Evolutionary conservation across 495 filamentous ascomycete species (phyloP).

Genomic region (Penicillium desertorum): DNA sequence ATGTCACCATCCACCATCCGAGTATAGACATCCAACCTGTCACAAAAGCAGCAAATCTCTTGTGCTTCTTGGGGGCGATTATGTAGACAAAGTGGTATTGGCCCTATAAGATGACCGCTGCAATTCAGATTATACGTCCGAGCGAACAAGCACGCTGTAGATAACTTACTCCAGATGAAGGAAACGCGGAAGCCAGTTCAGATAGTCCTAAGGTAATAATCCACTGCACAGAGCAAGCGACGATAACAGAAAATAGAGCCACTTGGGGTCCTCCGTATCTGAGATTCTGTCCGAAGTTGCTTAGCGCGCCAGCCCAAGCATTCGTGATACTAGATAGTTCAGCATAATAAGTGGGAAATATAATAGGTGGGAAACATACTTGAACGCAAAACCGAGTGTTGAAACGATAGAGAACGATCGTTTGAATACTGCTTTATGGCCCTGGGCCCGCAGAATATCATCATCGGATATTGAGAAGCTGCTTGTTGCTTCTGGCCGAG

Average conservation of each 20-base stretch:
- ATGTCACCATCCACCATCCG: constrained; percentile 40
- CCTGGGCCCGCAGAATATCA: constrained; percentile 35
- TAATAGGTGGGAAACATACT: neutral
- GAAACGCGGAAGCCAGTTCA: neutral
- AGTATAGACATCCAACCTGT: constrained; percentile 39
- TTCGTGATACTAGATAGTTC: constrained; percentile 27
- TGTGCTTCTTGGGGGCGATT: constrained; percentile 22
- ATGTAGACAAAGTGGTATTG: constrained; percentile 39
- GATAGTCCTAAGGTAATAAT: neutral
- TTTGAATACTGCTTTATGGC: constrained; percentile 30
- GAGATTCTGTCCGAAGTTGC: neutral
- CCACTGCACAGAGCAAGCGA: neutral
- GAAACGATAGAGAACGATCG: constrained; percentile 34
- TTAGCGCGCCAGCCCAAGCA: constrained; percentile 33
- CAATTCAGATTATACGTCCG: neutral
- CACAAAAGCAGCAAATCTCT: constrained; percentile 26
- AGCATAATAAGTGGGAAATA: neutral
- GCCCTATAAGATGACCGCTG: constrained; percentile 3
- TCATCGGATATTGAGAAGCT: constrained; percentile 13
- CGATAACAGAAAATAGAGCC: neutral
- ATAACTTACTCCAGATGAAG: neutral
- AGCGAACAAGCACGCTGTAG: neutral
- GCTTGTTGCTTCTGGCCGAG: neutral
- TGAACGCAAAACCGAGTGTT: constrained; percentile 34
- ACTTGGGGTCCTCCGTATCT: neutral